Conservation (phyloP, 176 grass and related monocot species). For the Oropetium thomaeum region DNA sequence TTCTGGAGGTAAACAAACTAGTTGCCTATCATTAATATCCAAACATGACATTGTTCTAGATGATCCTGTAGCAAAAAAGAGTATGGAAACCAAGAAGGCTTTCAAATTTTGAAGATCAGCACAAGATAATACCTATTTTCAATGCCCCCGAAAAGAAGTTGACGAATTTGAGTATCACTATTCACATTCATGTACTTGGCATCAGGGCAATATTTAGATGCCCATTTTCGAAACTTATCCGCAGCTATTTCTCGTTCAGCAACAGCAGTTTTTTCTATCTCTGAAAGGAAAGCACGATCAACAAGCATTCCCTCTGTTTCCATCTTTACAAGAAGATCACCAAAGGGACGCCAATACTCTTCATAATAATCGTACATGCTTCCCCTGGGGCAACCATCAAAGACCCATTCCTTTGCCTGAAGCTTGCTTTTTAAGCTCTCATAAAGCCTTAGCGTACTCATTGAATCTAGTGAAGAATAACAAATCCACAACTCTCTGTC, state of each 20-base stretch:
- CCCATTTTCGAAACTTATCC: slow-evolving; percentile 76
- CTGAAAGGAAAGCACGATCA: slow-evolving; percentile 66
- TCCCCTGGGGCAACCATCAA: slow-evolving; percentile 51
- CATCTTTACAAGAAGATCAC: slow-evolving; percentile 77
- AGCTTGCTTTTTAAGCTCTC: slow-evolving; percentile 88
- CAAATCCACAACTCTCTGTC: slow-evolving; percentile 82
- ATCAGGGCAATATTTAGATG: slow-evolving; percentile 73
- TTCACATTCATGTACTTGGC: slow-evolving; percentile 92
- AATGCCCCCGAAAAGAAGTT: slow-evolving; percentile 80
- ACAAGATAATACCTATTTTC: slow-evolving; percentile 59
- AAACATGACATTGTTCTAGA: slow-evolving; percentile 5
- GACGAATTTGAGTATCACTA: slow-evolving; percentile 82
- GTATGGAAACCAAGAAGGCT: not conserved
- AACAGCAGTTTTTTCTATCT: slow-evolving; percentile 77
- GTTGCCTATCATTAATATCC: not conserved
- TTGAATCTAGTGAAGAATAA: slow-evolving; percentile 82
- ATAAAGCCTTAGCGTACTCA: slow-evolving; percentile 67
- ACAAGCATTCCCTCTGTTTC: slow-evolving; percentile 88
- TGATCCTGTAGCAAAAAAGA: not conserved
- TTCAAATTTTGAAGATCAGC: slow-evolving; percentile 4
- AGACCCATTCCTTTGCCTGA: slow-evolving; percentile 51
- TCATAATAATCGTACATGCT: slow-evolving; percentile 88
- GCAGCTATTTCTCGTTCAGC: slow-evolving; percentile 61
- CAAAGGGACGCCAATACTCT: slow-evolving; percentile 89
- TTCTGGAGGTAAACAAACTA: not conserved